Evolutionary conservation across 176 grass and related monocot species (phyloP), one percentile per base, ranked within the genome.

Genomic region (Zoysia japonica): DNA sequence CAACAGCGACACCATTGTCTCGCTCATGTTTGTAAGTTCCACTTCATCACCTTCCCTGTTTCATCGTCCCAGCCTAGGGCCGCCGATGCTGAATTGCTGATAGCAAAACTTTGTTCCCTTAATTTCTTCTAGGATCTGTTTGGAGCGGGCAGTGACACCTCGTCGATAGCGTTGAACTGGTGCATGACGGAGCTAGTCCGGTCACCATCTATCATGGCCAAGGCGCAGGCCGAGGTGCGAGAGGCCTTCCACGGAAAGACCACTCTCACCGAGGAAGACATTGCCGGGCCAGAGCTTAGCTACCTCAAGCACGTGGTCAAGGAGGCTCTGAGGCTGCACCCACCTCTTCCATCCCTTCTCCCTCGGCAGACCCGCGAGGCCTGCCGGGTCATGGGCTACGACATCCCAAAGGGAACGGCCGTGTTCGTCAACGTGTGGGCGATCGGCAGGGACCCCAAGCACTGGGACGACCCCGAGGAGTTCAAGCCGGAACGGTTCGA

Each of bases 401-500:
- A 74, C 5, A 42, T 82, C 0, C 60, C 80, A 3, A 45, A 74
- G 70, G 70, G 60, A 39, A 74, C 60, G 0, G 0, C 8, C 1
- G 60, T 74, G 70, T 3, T 65, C 2, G 16, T 65, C 1, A 74
- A 82, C 12, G 70, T 8, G 8, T 74, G 80, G 47, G 70, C 7
- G 3, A 74, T 82, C 0, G 43, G 47, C 59, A 54, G 70, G 20
- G n/a, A 82, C 48, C 45, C 57, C 7, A 65, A 45, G 8, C 44
- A 65, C 38, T 74, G 80, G 70, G 59, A 74, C 0, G n/a, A 53
- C 1, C 1, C 70, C 4, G 47, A 74, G 38, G 35, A 73, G 56
- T 82, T 82, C 61, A 82, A 5, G 47, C 80, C 70, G 2, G 80
- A 74, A 9, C n/a, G 80, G n/a, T 82, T 82, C 14, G 37, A 82